Percentiles rank a stretch among this genome's conserved stretches.
Conservation (phyloP, 2,329 filamentous ascomycete species). For the Venturia nashicola region DNA sequence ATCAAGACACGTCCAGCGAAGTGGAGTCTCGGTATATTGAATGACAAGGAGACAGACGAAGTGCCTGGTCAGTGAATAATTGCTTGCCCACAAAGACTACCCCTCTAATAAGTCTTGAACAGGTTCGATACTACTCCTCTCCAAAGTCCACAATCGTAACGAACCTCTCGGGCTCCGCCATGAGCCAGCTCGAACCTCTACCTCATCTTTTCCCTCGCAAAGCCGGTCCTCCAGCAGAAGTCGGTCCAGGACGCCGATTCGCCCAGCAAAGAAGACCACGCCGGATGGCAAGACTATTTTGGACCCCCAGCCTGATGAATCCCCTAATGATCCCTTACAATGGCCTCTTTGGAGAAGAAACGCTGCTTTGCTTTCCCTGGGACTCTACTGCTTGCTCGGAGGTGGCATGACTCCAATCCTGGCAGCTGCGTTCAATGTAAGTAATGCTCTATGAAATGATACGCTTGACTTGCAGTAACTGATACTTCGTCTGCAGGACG, state of each 20-base stretch:
- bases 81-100: neutral
- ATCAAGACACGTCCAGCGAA: conserved; percentile 16
- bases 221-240: conserved; percentile 14
- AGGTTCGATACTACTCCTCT: conserved; percentile 51
- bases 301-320: conserved; percentile 85
- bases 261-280: conserved; percentile 55
- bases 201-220: conserved; percentile 40
- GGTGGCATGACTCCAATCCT: conserved; percentile 86
- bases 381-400: conserved; percentile 86
- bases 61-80: conserved; percentile 55
- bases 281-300: conserved; percentile 73
- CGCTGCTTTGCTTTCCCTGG: conserved; percentile 64
- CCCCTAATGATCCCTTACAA: conserved; percentile 81
- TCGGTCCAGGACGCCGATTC: conserved; percentile 12
- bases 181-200: conserved; percentile 48
- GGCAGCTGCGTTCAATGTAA: conserved; percentile 66
- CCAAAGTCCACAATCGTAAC: conserved; percentile 43
- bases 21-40: conserved; percentile 67
- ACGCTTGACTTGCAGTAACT: neutral
- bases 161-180: conserved; percentile 48
- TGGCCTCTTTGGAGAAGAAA: conserved; percentile 79
- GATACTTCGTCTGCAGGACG: conserved; percentile 32
- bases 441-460: neutral
- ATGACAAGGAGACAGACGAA: conserved; percentile 69
- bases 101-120: neutral